Percentiles rank a stretch among this genome's conserved stretches.
phyloP scores from a whole-genome alignment of 2,329 filamentous ascomycete genomes.

The Dactylellina parvicollis region DNA sequence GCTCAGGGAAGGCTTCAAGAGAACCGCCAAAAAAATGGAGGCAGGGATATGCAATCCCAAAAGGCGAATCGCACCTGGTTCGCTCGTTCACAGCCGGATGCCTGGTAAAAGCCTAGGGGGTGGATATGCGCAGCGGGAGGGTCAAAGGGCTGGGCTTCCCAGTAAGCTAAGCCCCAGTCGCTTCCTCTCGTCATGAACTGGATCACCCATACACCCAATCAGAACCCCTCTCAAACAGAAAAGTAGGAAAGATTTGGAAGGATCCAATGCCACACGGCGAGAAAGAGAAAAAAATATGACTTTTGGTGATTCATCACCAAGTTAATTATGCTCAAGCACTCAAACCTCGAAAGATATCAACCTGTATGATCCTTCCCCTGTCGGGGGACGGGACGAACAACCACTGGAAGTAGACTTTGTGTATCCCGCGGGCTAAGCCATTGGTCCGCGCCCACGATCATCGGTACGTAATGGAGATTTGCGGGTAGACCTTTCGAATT shows the following conservation, averaged over 20 bases:
- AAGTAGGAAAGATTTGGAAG: slow-evolving; percentile 20
- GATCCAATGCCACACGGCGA: slow-evolving; percentile 21
- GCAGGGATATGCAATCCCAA: slow-evolving; percentile 21
- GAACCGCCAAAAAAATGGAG: slow-evolving; percentile 34
- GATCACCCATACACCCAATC: slow-evolving; percentile 24
- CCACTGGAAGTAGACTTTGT: slow-evolving; percentile 30
- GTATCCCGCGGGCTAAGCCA: slow-evolving; percentile 1
- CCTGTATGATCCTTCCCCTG: slow-evolving; percentile 11
- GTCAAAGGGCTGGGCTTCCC: slow-evolving; percentile 16
- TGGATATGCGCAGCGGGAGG: slow-evolving; percentile 12
- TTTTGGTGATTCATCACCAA: slow-evolving; percentile 15
- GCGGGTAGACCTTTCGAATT: neutral
- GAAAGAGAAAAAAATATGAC: slow-evolving; percentile 7
- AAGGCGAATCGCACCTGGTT: slow-evolving; percentile 11
- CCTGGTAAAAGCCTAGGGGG: slow-evolving; percentile 34
- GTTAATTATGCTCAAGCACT: slow-evolving; percentile 1
- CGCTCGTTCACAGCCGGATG: neutral
- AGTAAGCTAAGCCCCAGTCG: slow-evolving; percentile 30
- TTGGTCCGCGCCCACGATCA: neutral
- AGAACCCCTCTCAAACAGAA: neutral
- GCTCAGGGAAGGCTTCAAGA: slow-evolving; percentile 21
- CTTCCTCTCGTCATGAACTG: slow-evolving; percentile 22
- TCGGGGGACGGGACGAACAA: slow-evolving; percentile 20
- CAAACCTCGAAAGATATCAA: slow-evolving; percentile 10
- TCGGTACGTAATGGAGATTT: neutral